Conservation (phyloP, 2,329 filamentous ascomycete species). For the Tolypocladium pustulatum region DNA sequence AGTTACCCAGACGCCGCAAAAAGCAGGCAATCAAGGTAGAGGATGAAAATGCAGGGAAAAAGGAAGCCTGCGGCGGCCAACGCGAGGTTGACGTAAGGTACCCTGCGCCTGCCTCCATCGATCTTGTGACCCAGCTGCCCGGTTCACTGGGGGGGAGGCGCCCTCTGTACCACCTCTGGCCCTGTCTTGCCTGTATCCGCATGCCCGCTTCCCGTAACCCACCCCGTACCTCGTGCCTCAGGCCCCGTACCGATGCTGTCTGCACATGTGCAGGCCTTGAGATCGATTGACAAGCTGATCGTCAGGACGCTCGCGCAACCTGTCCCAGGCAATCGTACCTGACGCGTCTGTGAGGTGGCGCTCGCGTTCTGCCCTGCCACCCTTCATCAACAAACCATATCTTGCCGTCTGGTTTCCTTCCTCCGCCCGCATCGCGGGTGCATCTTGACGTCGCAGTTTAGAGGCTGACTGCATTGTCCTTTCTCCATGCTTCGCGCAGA, state of each 20-base stretch:
- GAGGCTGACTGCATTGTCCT: neutral
- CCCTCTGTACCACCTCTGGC: neutral
- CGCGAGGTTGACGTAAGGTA: neutral
- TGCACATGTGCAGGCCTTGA: too few relatives aligned
- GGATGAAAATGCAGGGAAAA: neutral
- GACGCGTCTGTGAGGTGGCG: neutral
- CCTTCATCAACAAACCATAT: neutral
- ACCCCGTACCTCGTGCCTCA: too few relatives aligned
- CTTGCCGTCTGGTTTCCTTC: neutral
- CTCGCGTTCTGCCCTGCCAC: neutral
- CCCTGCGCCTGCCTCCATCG: neutral
- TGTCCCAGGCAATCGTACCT: too few relatives aligned
- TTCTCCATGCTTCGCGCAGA: neutral
- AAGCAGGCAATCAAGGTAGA: neutral
- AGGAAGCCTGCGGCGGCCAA: neutral
- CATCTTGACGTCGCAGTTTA: neutral
- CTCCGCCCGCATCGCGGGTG: neutral
- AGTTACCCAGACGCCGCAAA: neutral
- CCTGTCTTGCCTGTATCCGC: neutral
- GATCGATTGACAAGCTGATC: too few relatives aligned
- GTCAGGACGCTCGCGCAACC: too few relatives aligned
- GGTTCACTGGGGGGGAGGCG: neutral
- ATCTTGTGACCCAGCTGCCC: neutral
- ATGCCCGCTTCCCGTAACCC: too few relatives aligned
- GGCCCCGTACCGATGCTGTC: too few relatives aligned